These are phyloP conservation scores for Platanthera zijinensis DNA, from an alignment of 106 monocot species.

Conservation along the genomic window DNA sequence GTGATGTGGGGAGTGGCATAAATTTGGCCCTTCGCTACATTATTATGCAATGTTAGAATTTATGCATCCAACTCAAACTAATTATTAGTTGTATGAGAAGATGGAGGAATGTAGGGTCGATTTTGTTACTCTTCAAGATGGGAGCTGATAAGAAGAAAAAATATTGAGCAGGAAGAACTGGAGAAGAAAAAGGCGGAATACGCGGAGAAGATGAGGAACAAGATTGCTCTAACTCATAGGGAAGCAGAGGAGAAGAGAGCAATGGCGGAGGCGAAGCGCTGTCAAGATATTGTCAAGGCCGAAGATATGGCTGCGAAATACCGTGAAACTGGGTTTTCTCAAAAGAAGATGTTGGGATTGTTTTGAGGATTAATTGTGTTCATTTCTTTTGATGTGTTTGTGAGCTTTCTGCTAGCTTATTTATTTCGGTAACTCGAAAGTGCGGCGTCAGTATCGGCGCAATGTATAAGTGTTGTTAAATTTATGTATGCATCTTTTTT, in stretches of 20 bases:
- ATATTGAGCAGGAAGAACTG: constrained; percentile 22
- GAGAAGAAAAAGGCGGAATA: constrained; percentile 35
- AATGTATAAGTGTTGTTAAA: neutral
- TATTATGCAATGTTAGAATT: too few relatives aligned
- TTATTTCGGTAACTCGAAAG: neutral
- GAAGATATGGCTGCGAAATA: constrained; percentile 38
- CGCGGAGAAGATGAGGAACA: constrained; percentile 27
- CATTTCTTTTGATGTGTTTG: neutral
- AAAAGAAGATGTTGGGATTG: neutral
- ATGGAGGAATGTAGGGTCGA: too few relatives aligned
- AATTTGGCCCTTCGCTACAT: too few relatives aligned
- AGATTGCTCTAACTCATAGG: constrained; percentile 40
- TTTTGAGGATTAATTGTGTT: neutral
- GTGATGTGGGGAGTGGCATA: too few relatives aligned
- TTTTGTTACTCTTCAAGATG: neutral
- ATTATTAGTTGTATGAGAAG: too few relatives aligned
- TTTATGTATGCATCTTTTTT: neutral
- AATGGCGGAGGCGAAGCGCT: constrained; percentile 19
- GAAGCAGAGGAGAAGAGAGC: constrained; percentile 50
- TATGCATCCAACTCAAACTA: too few relatives aligned
- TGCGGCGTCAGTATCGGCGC: neutral
- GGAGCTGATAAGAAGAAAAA: neutral
- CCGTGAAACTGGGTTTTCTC: constrained; percentile 19
- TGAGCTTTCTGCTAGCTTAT: neutral
- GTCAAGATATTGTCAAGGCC: constrained; percentile 26